These are phyloP conservation scores for Lentinula sp. DNA, from an alignment of 768 basidiomycete genomes.

Conservation along the genomic window DNA sequence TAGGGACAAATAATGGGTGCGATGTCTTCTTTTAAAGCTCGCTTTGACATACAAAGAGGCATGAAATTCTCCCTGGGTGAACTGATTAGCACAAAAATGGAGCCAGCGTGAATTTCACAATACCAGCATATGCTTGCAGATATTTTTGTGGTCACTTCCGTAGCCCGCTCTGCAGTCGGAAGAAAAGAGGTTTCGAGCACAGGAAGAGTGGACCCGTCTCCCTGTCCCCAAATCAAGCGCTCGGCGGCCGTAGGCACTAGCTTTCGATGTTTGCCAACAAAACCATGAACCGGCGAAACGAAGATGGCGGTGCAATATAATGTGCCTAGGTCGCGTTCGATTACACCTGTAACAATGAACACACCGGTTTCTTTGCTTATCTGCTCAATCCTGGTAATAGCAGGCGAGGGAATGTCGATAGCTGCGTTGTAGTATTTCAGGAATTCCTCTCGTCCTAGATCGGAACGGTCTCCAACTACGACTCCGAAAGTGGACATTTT, in stretches of 20 bases:
- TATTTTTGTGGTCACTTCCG: constrained; percentile 33
- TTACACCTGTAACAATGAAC: constrained; percentile 53
- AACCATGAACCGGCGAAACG: constrained; percentile 44
- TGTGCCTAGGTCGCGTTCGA: constrained; percentile 54
- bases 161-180: constrained; percentile 10
- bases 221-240: constrained; percentile 57
- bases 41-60: constrained; percentile 42
- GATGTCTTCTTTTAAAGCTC: background rate
- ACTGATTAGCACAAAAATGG: background rate
- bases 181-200: constrained; percentile 37
- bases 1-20: constrained; percentile 12
- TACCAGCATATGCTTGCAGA: constrained; percentile 58
- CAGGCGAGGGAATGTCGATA: constrained; percentile 49
- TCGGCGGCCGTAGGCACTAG: constrained; percentile 57
- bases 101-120: constrained; percentile 7
- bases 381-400: constrained; percentile 38
- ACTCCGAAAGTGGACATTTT: constrained; percentile 49
- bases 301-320: constrained; percentile 58
- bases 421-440: constrained; percentile 48
- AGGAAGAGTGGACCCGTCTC: constrained; percentile 48
- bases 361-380: constrained; percentile 42
- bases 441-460: constrained; percentile 53
- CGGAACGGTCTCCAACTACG: constrained; percentile 42
- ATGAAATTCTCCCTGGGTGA: constrained; percentile 60
- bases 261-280: constrained; percentile 60